Conservation (phyloP, 2,329 filamentous ascomycete species). For the Colletotrichum lupini region DNA sequence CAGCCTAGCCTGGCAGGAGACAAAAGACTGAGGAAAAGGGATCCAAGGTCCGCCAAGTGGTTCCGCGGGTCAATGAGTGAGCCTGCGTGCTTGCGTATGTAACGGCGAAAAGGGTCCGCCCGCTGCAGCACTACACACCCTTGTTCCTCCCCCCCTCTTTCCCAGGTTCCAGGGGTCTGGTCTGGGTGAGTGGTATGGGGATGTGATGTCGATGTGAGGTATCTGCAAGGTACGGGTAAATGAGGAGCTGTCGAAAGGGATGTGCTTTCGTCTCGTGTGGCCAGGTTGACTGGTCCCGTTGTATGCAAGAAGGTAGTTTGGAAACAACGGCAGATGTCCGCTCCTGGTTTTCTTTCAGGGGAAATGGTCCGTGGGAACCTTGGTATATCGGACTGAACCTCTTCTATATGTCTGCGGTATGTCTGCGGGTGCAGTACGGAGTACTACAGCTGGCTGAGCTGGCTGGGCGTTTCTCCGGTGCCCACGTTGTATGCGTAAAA, state of each 20-base stretch:
- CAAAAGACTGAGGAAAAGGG: background rate
- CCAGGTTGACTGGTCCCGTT: background rate
- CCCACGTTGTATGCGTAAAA: no score
- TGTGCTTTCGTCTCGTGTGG: conserved; percentile 2
- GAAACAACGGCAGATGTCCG: conserved; percentile 9
- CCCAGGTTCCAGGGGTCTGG: conserved; percentile 3
- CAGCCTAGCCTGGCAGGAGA: no score
- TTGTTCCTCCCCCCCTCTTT: conserved; percentile 1
- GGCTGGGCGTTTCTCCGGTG: background rate
- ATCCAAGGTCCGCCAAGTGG: conserved; percentile 2
- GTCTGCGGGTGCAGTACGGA: background rate
- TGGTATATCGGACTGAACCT: background rate
- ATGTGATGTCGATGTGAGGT: conserved; percentile 11
- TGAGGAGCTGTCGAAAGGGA: background rate
- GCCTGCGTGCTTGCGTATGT: conserved; percentile 1
- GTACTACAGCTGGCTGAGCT: background rate
- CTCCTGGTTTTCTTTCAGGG: background rate
- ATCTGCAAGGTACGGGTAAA: background rate
- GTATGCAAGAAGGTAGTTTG: background rate
- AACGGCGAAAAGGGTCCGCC: background rate
- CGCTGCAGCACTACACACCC: conserved; percentile 3
- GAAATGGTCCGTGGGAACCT: background rate
- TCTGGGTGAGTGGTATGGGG: background rate
- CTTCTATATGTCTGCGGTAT: background rate
- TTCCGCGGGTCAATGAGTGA: conserved; percentile 10